Base-by-base conservation (phyloP, 192 early-diverging fungal genomes). In the Coemansia sp. region DNA sequence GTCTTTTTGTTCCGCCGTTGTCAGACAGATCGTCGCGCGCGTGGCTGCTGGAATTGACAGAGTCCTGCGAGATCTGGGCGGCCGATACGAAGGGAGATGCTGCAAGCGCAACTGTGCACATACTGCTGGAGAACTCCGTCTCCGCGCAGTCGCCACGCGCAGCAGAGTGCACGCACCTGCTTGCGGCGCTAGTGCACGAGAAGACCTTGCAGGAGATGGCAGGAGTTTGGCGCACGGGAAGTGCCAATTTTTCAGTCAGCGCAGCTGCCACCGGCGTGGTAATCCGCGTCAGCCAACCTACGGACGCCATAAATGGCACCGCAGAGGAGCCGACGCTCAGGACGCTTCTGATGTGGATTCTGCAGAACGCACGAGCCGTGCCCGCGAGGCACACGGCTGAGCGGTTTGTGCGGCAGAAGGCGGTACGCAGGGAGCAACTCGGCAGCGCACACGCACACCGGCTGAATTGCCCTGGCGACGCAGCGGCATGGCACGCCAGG, bases 61-160 rank as follows among this genome's bases (percentile, higher is more conserved):
- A 41, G 40, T 42, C 37, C 47, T 45, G 56, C 11, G 69, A 71
- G 56, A 55, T 71, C 43, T 71, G 69, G 69, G 42, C 49, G 39
- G 57, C 57, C 5, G n/a, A 9, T 16, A 40, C 15, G 0, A 11
- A 22, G 7, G 45, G 39, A n/a, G 49, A 21, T 15, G 32, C 61
- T 26, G 56, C 13, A 8, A 59, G 55, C 49, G 47, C 37, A 13
- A 62, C 59, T n/a, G 51, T 68, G 19, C 37, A 36, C 26, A 32
- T 69, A 52, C 41, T 40, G 41, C 26, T 69, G 12, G 68, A 63
- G 68, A 52, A 36, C 54, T 37, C 26, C 1, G 61, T 46, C 1
- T 32, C 61, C 10, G 63, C 48, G 6, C 36, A 39, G 26, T 52
- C 47, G 39, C 48, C 63, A 18, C 63, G 11, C 1, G n/a, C 46